Evolutionary conservation across 345 rosid species (phyloP).

Genomic region (Trapa incisa): DNA sequence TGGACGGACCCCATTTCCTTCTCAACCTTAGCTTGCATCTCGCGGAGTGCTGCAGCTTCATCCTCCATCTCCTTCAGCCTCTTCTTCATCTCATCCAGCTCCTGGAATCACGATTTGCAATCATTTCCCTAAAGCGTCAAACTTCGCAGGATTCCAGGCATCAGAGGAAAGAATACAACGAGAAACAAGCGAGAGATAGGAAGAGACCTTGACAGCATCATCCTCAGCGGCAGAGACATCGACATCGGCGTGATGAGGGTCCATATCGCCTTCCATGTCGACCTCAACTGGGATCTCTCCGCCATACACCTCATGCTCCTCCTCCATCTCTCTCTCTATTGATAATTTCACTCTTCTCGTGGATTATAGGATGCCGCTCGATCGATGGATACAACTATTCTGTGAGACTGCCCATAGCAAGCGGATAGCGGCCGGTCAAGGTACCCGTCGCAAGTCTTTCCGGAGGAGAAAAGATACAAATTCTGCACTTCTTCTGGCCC

Average conservation of each 20-base stretch:
- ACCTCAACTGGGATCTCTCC: constrained; percentile 77
- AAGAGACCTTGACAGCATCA: constrained; percentile 62
- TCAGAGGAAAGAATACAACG: not conserved
- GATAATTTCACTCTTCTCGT: no score
- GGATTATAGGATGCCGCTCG: no score
- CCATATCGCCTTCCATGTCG: constrained; percentile 55
- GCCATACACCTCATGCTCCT: constrained; percentile 94
- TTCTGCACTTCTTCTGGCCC: no score
- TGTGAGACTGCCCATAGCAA: no score
- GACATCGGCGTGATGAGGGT: constrained; percentile 44
- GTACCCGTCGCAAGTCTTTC: no score
- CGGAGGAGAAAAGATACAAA: no score
- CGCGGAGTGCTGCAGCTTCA: constrained; percentile 94
- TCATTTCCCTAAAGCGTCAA: constrained; percentile 1
- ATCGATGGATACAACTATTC: no score
- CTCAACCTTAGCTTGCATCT: constrained; percentile 98
- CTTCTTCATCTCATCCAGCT: constrained; percentile 94
- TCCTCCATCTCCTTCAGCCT: constrained; percentile 97
- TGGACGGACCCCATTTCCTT: constrained; percentile 88
- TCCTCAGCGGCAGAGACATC: constrained; percentile 70
- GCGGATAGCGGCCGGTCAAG: no score
- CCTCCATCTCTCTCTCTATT: constrained; percentile 39
- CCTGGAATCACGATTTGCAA: constrained; percentile 27
- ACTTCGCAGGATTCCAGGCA: no score
- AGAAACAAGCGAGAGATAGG: not conserved